Base-by-base conservation (phyloP, 805 yeast species). In the Zygosaccharomyces rouxii region DNA sequence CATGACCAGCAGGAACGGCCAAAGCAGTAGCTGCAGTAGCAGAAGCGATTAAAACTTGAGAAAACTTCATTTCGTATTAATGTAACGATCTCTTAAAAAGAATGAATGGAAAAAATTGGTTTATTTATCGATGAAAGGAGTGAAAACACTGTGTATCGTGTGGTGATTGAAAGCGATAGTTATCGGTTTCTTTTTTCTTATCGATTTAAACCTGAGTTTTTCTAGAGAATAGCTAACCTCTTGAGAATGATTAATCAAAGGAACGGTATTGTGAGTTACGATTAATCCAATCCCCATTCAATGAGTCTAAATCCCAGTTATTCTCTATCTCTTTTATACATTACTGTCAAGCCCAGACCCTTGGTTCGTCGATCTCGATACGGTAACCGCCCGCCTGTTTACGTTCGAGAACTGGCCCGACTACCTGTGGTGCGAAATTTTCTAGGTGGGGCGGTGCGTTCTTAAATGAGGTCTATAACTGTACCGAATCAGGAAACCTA, bases 1-100 rank as follows among this genome's bases (percentile, higher is more conserved):
- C 59, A 11, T 58, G 57, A 18, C 55, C 54, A 26, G 68, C 63
- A 40, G 69, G 64, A 3, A 63, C 62, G 25, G 66, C 60, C 26
- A 58, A 49, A 19, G 58, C 62, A 30, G 62, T 44, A 16, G 59
- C 51, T 25, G 64, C 50, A 7, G 62, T 47, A 19, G 64, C 55
- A 13, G 66, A 47, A 35, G 58, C 49, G 43, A 54, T 38, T 41
- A 60, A 48, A 38, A 58, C 33, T 26, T 53, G 52, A 7, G 64
- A 58, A 23, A 58, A 51, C 46, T 58, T 60, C 64, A 60, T 60
- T 40, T 21, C 10, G 14, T 5, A 33, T 16, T 33, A 33, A 21
- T 14, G 14, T 5, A 33, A 6, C 14, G 14, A 21, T 7, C 11
- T 33, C 37, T 28, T 18, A 19, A 25, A 47, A 30, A 35, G 42